Percentiles rank a stretch among this genome's conserved stretches.
These are phyloP conservation scores for Schizochytrium sp. DNA, from an alignment of 108 stramenopile genomes.

Conservation along the genomic window DNA sequence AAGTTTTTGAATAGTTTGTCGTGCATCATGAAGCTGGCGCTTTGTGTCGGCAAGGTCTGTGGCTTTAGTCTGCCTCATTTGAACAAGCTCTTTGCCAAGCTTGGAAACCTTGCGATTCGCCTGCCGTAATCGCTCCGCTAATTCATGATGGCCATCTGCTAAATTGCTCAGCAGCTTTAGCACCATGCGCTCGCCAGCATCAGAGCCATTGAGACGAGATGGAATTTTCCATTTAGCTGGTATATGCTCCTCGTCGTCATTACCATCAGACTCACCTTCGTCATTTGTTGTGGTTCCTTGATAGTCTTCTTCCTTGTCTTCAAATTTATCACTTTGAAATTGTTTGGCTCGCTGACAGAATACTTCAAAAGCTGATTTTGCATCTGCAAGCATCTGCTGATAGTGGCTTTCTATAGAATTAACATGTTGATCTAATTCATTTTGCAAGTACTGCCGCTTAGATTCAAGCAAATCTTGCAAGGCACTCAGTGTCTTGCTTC, in stretches of 20 bases:
- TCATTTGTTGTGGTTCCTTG: neutral
- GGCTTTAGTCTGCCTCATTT: neutral
- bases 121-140: neutral
- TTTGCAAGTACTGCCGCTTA: neutral
- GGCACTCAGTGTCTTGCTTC: neutral
- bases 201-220: neutral
- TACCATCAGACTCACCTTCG: neutral
- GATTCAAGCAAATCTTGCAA: neutral
- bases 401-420: neutral
- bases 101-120: slow-evolving; percentile 27
- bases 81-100: slow-evolving; percentile 10
- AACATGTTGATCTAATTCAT: neutral
- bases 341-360: neutral
- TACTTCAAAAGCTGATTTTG: neutral
- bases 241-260: neutral
- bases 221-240: neutral
- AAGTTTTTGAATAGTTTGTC: slow-evolving; percentile 14
- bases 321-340: no score
- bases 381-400: neutral
- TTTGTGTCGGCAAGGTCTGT: neutral
- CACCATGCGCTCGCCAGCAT: neutral
- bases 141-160: slow-evolving; percentile 5
- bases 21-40: slow-evolving; percentile 8
- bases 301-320: neutral
- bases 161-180: neutral